Base-by-base conservation (phyloP, 768 basidiomycete species). In the Tulasnella sp. region DNA sequence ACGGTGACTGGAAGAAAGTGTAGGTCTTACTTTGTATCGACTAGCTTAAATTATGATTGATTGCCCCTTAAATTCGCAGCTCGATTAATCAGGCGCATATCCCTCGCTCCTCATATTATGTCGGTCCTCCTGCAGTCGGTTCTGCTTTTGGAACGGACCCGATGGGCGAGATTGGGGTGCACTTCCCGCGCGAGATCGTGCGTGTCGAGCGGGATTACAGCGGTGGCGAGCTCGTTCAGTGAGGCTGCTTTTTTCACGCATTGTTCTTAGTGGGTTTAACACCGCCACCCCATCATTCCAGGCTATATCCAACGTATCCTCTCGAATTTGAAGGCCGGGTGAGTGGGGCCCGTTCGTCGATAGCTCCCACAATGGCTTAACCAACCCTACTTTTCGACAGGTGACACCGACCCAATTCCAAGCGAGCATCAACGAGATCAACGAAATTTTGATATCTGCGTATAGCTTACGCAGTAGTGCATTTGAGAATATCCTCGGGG, bases 301-400 rank as follows among this genome's bases (percentile, higher is more conserved):
- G 73, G 60, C 96, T 99, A 70, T 79, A 88, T 32, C 80, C 90
- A 0, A 81, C 85, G 64, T 99, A 86, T 71, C 93, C 91, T 1
- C 73, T 94, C 43, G 96, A 99, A 70, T 76, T 99, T 4, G 94
- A 97, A 65, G 90, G 91, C 48, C 79, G 96, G 70, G 93, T 95
- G 67, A 67, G 88, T 74, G 41, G 23, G 51, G 42, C 48, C 2
- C 13, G 19, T 49, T 63, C n/a, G n/a, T n/a, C n/a, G n/a, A n/a
- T n/a, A n/a, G n/a, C n/a, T n/a, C n/a, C n/a, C n/a, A 42, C 43
- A n/a, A 21, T 48, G 29, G 34, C 44, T 61, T 29, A 50, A 15
- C 41, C 45, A 43, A 17, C 38, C 51, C 19, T 27, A 34, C 26
- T 48, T 51, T n/a, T n/a, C 23, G 4, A 10, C 67, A 96, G 93